Evolutionary conservation across 495 filamentous ascomycete genomes (phyloP), one percentile per base, ranked within the genome.

Genomic region (Halenospora varia): DNA sequence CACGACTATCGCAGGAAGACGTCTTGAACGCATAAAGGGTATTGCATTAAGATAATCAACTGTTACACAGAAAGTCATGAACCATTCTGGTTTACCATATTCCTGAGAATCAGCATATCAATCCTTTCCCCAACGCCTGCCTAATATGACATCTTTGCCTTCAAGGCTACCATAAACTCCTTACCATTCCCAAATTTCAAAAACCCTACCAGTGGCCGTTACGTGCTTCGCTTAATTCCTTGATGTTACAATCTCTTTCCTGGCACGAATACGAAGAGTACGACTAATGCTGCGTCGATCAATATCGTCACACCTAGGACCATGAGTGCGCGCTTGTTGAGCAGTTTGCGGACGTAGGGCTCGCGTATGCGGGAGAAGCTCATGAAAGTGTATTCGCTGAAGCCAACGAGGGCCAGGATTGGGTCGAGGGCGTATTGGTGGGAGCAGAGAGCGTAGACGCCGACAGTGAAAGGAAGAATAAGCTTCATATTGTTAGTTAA

Each of bases 401-500:
- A 84, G 25, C 92, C 93, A 18, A 88, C 61, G n/a, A 97, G 79
- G 2, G 90, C 94, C 71, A 97, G 84, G 61, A 95, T 75, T 0
- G 95, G 95, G 66, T 98, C 94, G 39, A 98, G 80, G 51, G 86
- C 86, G 74, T 97, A 98, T 71, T 97, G 93, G 64, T 97, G 92
- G 2, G 90, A 89, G 55, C 86, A 80, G 24, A 97, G 83, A 64
- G 83, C 84, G 70, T 98, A 97, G 15, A 95, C 80, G 9, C 91
- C 93, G 35, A 97, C 71, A 1, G 88, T 88, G 71, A 97, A 97
- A 3, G 94, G 94, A n/a, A 97, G 77, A 63, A 97, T 90, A 29
- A 96, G 73, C 92, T 96, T 51, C 10, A 51, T 42, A 10, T 25
- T 23, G 51, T 77, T 55, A 75, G 72, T 25, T 45, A 24, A 3